phyloP scores from a whole-genome alignment of 129 eudicot genomes.

The Rutidosis leptorrhynchoides region DNA sequence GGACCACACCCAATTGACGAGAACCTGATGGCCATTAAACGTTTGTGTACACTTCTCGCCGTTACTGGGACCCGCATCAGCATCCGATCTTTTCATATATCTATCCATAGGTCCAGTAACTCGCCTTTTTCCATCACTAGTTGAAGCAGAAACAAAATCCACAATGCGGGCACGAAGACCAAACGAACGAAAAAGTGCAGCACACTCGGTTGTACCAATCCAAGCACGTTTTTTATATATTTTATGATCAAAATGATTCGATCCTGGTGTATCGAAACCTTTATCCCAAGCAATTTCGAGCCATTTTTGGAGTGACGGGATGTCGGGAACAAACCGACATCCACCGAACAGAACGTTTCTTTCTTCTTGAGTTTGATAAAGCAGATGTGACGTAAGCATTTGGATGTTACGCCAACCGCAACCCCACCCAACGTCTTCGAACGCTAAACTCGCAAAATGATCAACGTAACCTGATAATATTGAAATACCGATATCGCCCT shows the following conservation, averaged over 20 bases:
- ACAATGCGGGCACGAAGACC: conserved; percentile 86
- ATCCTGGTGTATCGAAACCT: conserved; percentile 73
- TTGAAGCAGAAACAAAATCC: conserved; percentile 37
- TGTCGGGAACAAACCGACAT: conserved; percentile 71
- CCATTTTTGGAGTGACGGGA: conserved; percentile 76
- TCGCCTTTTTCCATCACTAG: neutral
- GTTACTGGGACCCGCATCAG: conserved; percentile 11
- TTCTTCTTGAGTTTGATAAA: conserved; percentile 55
- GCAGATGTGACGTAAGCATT: conserved; percentile 78
- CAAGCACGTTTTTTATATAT: conserved; percentile 61
- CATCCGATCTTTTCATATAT: conserved; percentile 40
- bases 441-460: conserved; percentile 58
- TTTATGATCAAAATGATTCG: conserved; percentile 46
- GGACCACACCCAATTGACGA: conserved; percentile 82
- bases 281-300: conserved; percentile 85
- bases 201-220: conserved; percentile 94
- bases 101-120: conserved; percentile 85
- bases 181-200: conserved; percentile 83
- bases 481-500: conserved; percentile 45
- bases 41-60: conserved; percentile 22
- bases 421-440: conserved; percentile 83
- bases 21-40: conserved; percentile 53
- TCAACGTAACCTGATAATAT: conserved; percentile 67
- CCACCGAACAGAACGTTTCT: conserved; percentile 63
- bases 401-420: conserved; percentile 99